These are phyloP conservation scores for Fusarium sp. DNA, from an alignment of 2,329 filamentous ascomycete genomes.

Conservation along the genomic window DNA sequence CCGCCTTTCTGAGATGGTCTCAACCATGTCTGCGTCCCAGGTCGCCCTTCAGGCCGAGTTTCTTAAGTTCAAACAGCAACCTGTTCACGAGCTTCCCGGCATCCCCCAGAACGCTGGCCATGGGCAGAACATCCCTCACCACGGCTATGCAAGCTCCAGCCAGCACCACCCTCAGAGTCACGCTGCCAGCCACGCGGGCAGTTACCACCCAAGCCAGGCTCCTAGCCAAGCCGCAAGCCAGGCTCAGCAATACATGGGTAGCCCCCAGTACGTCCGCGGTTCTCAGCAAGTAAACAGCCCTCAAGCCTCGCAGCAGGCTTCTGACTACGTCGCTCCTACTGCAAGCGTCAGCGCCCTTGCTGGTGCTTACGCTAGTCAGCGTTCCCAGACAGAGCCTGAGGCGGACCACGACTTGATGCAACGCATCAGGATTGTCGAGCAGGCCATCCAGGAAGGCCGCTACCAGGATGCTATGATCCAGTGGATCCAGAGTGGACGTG, in stretches of 20 bases:
- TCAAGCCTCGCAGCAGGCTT: conserved; percentile 51
- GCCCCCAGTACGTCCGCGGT: conserved; percentile 56
- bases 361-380: conserved; percentile 54
- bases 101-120: conserved; percentile 45
- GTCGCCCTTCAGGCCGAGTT: conserved; percentile 76
- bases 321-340: conserved; percentile 52
- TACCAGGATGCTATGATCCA: conserved; percentile 74
- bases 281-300: conserved; percentile 53
- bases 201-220: conserved; percentile 53
- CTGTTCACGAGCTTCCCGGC: conserved; percentile 60
- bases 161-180: conserved; percentile 49
- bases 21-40: conserved; percentile 77
- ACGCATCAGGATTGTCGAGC: conserved; percentile 70
- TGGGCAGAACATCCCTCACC: conserved; percentile 45
- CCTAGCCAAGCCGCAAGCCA: conserved; percentile 53
- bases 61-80: conserved; percentile 68
- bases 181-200: conserved; percentile 52
- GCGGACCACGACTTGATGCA: conserved; percentile 66
- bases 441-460: conserved; percentile 71
- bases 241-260: conserved; percentile 53
- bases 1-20: conserved; percentile 76
- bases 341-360: conserved; percentile 54
- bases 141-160: conserved; percentile 48
- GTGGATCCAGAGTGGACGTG: conserved; percentile 74
- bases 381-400: conserved; percentile 54